Conservation (phyloP, 2,329 filamentous ascomycete species). For the Fusarium hainanense region DNA sequence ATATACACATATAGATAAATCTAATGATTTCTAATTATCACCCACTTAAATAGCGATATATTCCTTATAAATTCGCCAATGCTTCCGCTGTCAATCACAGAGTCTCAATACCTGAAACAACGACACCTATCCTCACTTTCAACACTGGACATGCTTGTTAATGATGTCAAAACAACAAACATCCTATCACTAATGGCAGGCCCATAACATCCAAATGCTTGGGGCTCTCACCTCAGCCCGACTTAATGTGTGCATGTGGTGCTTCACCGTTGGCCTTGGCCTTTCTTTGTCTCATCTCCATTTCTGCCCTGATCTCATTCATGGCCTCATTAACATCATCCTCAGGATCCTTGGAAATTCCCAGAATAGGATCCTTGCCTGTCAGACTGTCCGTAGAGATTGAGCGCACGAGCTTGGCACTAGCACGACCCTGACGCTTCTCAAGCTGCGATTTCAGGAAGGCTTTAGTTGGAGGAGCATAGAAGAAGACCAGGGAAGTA, state of each 20-base stretch:
- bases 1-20: constrained; percentile 36
- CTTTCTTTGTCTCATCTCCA: constrained; percentile 63
- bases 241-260: constrained; percentile 44
- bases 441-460: constrained; percentile 68
- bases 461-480: constrained; percentile 75
- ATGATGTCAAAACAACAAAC: neutral
- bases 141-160: constrained; percentile 2
- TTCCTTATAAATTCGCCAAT: neutral
- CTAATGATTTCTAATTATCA: constrained; percentile 39
- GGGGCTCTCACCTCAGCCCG: constrained; percentile 3
- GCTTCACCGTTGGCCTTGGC: constrained; percentile 71
- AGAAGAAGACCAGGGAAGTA: constrained; percentile 77
- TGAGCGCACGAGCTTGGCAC: constrained; percentile 59
- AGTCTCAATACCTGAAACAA: constrained; percentile 9
- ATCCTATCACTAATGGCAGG: neutral
- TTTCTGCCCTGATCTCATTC: constrained; percentile 77
- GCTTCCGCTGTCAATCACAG: neutral
- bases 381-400: constrained; percentile 68
- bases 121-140: neutral
- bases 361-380: constrained; percentile 73
- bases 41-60: constrained; percentile 10
- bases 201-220: neutral
- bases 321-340: constrained; percentile 82
- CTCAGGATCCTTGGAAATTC: constrained; percentile 80
- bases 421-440: constrained; percentile 62